Conservation (phyloP, 2,329 filamentous ascomycete species). For the Chaetomiaceae sp. region DNA sequence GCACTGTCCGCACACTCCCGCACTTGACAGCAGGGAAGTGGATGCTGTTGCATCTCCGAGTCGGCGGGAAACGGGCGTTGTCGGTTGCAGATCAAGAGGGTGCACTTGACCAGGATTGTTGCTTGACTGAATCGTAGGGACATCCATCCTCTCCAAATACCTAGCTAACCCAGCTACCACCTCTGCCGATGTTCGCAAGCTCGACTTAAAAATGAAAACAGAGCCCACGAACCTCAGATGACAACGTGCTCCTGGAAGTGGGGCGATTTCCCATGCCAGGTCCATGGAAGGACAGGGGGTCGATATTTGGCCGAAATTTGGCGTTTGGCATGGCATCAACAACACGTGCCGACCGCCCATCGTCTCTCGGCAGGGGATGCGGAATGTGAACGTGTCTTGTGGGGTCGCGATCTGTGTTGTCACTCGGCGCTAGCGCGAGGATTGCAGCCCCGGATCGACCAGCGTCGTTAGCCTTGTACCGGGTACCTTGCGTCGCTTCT, state of each 20-base stretch:
- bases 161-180: too few species aligned
- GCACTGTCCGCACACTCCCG: too few species aligned
- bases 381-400: constrained; percentile 8
- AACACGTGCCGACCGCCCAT: constrained; percentile 14
- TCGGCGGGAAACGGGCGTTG: too few species aligned
- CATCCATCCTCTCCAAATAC: too few species aligned
- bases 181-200: background rate
- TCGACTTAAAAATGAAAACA: background rate
- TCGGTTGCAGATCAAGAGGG: too few species aligned
- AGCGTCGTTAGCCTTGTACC: background rate
- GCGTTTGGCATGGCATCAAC: background rate
- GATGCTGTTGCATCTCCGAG: background rate
- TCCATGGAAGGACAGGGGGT: background rate
- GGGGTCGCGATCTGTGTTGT: constrained; percentile 8
- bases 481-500: constrained; percentile 1
- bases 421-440: constrained; percentile 9
- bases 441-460: constrained; percentile 11
- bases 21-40: background rate
- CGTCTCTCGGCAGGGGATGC: background rate
- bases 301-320: constrained; percentile 15
- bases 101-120: too few species aligned
- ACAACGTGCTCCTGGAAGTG: background rate
- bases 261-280: constrained; percentile 7
- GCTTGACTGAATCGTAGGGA: too few species aligned
- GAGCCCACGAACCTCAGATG: too few species aligned